phyloP scores from a whole-genome alignment of 2,329 filamentous ascomycete species.

The Venturia oleaginea region DNA sequence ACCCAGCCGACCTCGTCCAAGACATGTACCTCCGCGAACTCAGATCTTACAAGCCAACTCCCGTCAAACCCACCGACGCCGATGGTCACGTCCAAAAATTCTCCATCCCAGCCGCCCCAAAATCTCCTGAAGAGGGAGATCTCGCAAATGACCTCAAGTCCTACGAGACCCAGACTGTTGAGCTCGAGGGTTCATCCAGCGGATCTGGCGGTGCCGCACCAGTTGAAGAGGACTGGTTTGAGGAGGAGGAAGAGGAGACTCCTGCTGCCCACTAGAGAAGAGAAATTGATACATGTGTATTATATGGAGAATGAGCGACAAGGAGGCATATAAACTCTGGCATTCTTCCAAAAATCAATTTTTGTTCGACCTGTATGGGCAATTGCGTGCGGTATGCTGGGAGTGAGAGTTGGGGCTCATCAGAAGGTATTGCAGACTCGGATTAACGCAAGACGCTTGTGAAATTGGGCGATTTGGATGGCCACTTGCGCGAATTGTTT shows the following conservation, averaged over 20 bases:
- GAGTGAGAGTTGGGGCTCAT: background rate
- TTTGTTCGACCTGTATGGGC: background rate
- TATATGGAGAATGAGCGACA: background rate
- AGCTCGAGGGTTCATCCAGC: constrained; percentile 79
- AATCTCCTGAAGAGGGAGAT: constrained; percentile 88
- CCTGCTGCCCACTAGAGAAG: constrained; percentile 10
- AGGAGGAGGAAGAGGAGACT: constrained; percentile 48
- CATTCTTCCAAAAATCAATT: constrained; percentile 2
- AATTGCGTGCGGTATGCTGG: background rate
- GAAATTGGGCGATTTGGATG: background rate
- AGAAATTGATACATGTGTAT: background rate
- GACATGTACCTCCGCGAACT: constrained; percentile 96
- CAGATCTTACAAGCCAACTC: constrained; percentile 83
- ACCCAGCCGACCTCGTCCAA: constrained; percentile 86
- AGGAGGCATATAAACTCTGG: background rate
- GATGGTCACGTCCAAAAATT: constrained; percentile 90
- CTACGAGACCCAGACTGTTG: constrained; percentile 89
- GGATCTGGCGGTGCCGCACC: constrained; percentile 51
- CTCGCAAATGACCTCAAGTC: constrained; percentile 85
- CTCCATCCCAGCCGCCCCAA: constrained; percentile 65
- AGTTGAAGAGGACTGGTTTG: constrained; percentile 68
- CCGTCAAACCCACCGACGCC: constrained; percentile 76
- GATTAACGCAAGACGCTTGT: background rate
- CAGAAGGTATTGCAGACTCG: background rate
- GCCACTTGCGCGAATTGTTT: background rate